These are phyloP conservation scores for Colletotrichum noveboracense DNA, from an alignment of 2,329 filamentous ascomycete genomes.

Conservation along the genomic window DNA sequence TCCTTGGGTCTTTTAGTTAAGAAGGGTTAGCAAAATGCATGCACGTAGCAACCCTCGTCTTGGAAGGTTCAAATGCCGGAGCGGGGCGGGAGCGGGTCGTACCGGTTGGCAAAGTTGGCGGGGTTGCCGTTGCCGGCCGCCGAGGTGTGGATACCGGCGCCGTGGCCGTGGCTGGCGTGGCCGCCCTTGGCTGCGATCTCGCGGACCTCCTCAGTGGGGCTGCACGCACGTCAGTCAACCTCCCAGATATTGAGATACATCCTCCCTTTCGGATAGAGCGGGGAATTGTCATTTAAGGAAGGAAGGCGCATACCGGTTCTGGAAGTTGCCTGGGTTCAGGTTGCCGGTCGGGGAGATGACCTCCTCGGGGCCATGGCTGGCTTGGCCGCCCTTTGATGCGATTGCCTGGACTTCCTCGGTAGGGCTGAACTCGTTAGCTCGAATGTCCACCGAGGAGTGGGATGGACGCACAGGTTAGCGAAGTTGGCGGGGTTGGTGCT, in stretches of 20 bases:
- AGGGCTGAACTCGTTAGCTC: not conserved
- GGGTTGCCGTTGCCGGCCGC: slow-evolving; percentile 3
- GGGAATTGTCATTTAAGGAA: not conserved
- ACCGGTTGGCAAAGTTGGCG: slow-evolving; percentile 27
- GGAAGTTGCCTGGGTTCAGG: slow-evolving; percentile 25
- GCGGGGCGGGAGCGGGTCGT: not conserved
- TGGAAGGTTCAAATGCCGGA: not conserved
- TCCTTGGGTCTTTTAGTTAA: slow-evolving; percentile 37
- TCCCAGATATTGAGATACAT: too few species aligned
- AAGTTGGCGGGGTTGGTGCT: not conserved
- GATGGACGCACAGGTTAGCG: not conserved
- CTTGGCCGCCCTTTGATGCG: not conserved
- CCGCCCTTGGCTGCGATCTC: slow-evolving; percentile 47
- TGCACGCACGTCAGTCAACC: not conserved
- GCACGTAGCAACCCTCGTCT: not conserved
- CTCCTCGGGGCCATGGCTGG: not conserved
- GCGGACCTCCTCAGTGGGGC: slow-evolving; percentile 39
- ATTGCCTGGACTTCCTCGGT: not conserved
- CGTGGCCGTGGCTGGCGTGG: slow-evolving; percentile 37
- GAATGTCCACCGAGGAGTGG: fast-evolving
- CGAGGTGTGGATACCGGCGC: not conserved
- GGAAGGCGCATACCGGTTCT: slow-evolving; percentile 17
- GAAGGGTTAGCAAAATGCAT: not conserved
- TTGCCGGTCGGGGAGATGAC: slow-evolving; percentile 1
- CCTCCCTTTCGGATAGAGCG: too few species aligned